Evolutionary conservation across 2,329 filamentous ascomycete genomes (phyloP), one percentile per base, ranked within the genome.

Genomic region (Cercospora sp.): DNA sequence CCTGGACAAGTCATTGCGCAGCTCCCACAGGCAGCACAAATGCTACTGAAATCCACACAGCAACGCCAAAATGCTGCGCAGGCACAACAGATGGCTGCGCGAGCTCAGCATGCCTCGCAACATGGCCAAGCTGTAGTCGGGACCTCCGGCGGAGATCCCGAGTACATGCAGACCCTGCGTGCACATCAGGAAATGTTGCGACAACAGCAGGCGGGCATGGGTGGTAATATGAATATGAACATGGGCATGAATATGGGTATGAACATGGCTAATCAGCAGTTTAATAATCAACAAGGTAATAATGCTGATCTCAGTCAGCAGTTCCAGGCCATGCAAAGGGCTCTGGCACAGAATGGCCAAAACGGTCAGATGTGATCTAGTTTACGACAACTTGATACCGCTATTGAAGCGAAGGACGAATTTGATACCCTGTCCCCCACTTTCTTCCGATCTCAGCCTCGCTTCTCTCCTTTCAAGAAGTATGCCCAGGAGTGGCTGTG

Each of bases 121-220:
- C 64, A 70, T 16, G 72, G 72, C 5, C 69, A 72, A 51, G 49
- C 68, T 12, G 71, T 73, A n/a, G 70, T 69, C 6, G 67, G 69
- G 18, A 69, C 61, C 6, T 51, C 45, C n/a, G 63, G 62, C 9
- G 67, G 67, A 9, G 73, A 78, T 69, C 75, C 71, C 67, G 77
- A 79, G 58, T 78, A 78, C 55, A 79, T 79, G 76, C 71, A 73
- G 60, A 74, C 75, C 26, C 67, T 78, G 21, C 67, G 76, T 8
- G 66, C 71, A 13, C 75, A 77, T 57, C 76, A 78, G 66, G 72
- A 71, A 16, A 71, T 76, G 70, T 68, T 76, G 18, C 68, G 67
- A 9, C 63, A 68, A 24, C 72, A 74, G 63, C 68, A 73, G 65
- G 65, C 69, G 43, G 65, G 30, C 45, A 68, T 70, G 70, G 65